Evolutionary conservation across 306 rosid species (phyloP).

Genomic region (Malus sylvestris): DNA sequence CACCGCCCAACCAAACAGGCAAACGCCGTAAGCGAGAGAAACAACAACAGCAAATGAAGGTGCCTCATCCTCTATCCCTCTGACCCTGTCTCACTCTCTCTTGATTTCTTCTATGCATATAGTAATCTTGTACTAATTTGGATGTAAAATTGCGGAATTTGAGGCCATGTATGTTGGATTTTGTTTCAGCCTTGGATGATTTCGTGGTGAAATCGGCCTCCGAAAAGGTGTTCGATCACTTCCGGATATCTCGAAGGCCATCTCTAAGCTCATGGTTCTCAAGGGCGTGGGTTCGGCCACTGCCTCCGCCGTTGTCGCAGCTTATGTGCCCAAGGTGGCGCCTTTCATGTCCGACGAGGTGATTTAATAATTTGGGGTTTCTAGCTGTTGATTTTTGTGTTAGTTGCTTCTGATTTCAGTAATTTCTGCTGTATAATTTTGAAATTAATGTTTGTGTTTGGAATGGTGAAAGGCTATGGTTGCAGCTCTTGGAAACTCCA

Average conservation of each 20-base stretch:
- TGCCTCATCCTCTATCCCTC: background rate
- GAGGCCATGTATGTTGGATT: constrained; percentile 86
- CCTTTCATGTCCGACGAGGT: constrained; percentile 99
- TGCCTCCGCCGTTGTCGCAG: constrained; percentile 76
- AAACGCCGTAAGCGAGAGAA: background rate
- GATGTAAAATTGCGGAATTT: background rate
- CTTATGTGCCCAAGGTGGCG: constrained; percentile 56
- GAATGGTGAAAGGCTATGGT: constrained; percentile 57
- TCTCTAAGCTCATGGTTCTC: constrained; percentile 60
- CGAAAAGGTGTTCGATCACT: constrained; percentile 53
- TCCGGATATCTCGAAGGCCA: constrained; percentile 62
- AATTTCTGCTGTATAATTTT: background rate
- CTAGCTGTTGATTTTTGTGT: background rate
- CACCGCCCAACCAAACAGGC: background rate
- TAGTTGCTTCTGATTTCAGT: background rate
- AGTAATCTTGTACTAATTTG: background rate
- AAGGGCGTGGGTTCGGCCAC: constrained; percentile 93
- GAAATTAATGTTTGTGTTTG: background rate
- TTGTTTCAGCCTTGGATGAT: constrained; percentile 67
- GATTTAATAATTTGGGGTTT: background rate
- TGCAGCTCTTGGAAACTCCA: constrained; percentile 70
- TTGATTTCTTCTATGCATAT: background rate
- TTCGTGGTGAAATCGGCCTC: constrained; percentile 48
- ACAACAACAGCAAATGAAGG: constrained; percentile 53
- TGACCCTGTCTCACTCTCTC: background rate